phyloP scores from a whole-genome alignment of 2,329 filamentous ascomycete genomes.

The Penicillium decumbens region DNA sequence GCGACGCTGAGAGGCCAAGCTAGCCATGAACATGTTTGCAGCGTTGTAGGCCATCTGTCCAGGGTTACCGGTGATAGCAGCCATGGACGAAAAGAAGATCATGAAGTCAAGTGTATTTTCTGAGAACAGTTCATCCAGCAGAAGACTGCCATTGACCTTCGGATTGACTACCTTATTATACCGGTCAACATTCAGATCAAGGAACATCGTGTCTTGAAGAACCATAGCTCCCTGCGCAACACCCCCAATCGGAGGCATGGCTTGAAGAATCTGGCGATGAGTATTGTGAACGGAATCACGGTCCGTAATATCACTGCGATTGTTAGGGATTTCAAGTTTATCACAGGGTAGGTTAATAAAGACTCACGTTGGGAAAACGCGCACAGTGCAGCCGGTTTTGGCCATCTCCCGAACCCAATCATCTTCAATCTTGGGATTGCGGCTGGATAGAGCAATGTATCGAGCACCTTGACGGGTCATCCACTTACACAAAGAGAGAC shows the following conservation, averaged over 20 bases:
- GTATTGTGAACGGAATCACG: conserved; percentile 22
- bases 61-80: conserved; percentile 32
- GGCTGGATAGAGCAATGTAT: conserved; percentile 28
- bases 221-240: conserved; percentile 37
- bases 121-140: conserved; percentile 20
- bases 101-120: conserved; percentile 42
- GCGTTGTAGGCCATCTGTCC: conserved; percentile 39
- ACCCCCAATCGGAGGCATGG: conserved; percentile 36
- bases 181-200: conserved; percentile 17
- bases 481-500: conserved; percentile 28
- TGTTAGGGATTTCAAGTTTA: not conserved
- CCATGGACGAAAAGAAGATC: conserved; percentile 40
- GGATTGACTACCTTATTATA: conserved; percentile 33
- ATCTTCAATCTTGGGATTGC: conserved; percentile 25
- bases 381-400: conserved; percentile 16
- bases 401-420: conserved; percentile 21
- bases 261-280: conserved; percentile 21
- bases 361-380: conserved; percentile 18
- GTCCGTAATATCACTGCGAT: conserved; percentile 18
- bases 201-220: conserved; percentile 29
- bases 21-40: conserved; percentile 38
- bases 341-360: not conserved
- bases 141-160: conserved; percentile 29
- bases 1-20: conserved; percentile 20
- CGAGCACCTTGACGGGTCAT: conserved; percentile 27